Percentiles rank a stretch among this genome's conserved stretches.
Conservation (phyloP, 257 asterid genomes). For the Ocimum tenuiflorum region DNA sequence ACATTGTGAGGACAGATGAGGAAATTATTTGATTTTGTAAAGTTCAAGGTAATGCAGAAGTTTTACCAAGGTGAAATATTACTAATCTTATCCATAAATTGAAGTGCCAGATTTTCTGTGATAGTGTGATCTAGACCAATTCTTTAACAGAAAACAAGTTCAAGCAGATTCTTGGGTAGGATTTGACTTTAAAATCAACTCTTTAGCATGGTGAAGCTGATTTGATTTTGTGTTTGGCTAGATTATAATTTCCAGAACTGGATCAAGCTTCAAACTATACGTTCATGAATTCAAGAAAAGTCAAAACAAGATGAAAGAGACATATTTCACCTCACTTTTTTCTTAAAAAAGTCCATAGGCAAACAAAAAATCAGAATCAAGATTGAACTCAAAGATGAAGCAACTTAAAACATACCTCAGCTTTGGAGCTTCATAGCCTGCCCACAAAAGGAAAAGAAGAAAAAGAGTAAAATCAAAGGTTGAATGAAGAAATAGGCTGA, state of each 20-base stretch:
- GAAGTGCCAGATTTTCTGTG: neutral
- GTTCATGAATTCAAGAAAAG: neutral
- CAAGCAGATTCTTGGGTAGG: neutral
- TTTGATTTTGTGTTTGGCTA: too few species aligned
- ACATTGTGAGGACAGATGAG: constrained; percentile 4
- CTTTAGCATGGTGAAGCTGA: too few species aligned
- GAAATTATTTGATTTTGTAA: too few species aligned
- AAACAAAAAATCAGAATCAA: neutral
- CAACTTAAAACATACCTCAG: constrained; percentile 39
- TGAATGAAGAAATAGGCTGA: neutral
- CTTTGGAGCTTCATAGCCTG: constrained; percentile 60
- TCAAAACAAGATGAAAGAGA: neutral
- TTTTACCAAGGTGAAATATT: too few species aligned
- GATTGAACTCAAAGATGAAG: neutral
- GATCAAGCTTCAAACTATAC: neutral
- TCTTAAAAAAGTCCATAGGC: too few species aligned
- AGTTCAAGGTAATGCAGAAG: too few species aligned
- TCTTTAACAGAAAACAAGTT: neutral
- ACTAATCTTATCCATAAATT: neutral
- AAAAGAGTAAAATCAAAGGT: neutral
- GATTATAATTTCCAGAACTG: too few species aligned
- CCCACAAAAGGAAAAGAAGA: neutral
- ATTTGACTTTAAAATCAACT: neutral
- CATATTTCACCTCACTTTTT: neutral
- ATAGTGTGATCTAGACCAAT: neutral